Evolutionary conservation across 768 basidiomycete species (phyloP).

Genomic region (Lepiota brunneoincarnata): DNA sequence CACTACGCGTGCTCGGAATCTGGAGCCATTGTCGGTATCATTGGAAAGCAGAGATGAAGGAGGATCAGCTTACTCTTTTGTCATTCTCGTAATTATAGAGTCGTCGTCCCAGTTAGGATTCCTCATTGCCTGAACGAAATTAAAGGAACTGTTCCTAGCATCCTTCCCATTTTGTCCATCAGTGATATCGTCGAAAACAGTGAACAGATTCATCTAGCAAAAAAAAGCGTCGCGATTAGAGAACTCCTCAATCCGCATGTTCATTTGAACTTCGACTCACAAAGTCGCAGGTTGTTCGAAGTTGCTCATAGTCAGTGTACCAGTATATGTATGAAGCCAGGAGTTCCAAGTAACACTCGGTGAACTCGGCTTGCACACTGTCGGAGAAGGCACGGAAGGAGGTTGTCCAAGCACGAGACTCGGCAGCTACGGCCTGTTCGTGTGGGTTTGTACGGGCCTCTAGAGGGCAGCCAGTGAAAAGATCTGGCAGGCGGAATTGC

Average conservation of each 20-base stretch:
- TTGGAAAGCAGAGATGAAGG: neutral
- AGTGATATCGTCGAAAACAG: slow-evolving; percentile 65
- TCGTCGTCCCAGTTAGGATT: slow-evolving; percentile 51
- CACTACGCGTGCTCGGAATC: slow-evolving; percentile 50
- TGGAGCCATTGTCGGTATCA: slow-evolving; percentile 19
- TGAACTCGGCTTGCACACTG: slow-evolving; percentile 58
- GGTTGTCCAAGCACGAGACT: slow-evolving; percentile 61
- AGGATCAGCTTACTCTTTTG: slow-evolving; percentile 44
- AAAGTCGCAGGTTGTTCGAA: slow-evolving; percentile 61
- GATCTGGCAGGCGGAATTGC: slow-evolving; percentile 51
- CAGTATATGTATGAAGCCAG: slow-evolving; percentile 60
- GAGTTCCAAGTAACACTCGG: slow-evolving; percentile 56
- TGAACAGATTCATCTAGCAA: slow-evolving; percentile 52
- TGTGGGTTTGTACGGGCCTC: slow-evolving; percentile 51
- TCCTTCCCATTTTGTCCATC: slow-evolving; percentile 59
- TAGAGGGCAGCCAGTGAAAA: slow-evolving; percentile 45
- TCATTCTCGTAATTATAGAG: slow-evolving; percentile 55
- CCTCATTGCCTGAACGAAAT: slow-evolving; percentile 50
- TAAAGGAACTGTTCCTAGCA: slow-evolving; percentile 48
- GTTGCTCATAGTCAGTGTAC: slow-evolving; percentile 52
- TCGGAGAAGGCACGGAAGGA: slow-evolving; percentile 50
- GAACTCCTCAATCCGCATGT: too few species aligned
- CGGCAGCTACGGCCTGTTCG: slow-evolving; percentile 50
- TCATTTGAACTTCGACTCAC: slow-evolving; percentile 25
- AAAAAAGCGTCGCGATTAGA: too few species aligned